Percentiles rank a stretch among this genome's conserved stretches.
Conservation (phyloP, 768 basidiomycete species). For the Saitozyma sp. region DNA sequence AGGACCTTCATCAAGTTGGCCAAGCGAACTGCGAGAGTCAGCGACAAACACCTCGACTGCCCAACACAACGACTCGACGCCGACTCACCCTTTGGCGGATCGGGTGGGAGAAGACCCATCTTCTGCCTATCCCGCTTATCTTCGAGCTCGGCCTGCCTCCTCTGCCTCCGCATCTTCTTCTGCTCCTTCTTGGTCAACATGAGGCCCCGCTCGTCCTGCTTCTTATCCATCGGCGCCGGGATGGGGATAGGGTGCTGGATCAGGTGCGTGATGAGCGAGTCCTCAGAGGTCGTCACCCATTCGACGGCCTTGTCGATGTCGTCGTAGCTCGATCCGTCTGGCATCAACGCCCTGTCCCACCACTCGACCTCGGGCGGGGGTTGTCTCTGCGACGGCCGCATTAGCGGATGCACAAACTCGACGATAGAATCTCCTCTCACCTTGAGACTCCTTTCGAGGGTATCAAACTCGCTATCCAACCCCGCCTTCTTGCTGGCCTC, state of each 20-base stretch:
- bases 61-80: no score
- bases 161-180: constrained; percentile 94
- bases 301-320: constrained; percentile 65
- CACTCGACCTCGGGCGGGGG: constrained; percentile 90
- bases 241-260: constrained; percentile 98
- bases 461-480: constrained; percentile 86
- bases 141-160: constrained; percentile 81
- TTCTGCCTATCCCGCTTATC: constrained; percentile 92
- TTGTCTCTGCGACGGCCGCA: constrained; percentile 60
- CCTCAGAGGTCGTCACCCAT: constrained; percentile 59
- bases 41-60: not conserved
- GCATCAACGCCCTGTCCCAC: constrained; percentile 91
- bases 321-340: constrained; percentile 69
- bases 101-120: constrained; percentile 94
- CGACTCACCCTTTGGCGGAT: constrained; percentile 79
- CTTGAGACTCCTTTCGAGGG: constrained; percentile 83
- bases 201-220: constrained; percentile 73
- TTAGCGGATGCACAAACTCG: not conserved
- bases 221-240: constrained; percentile 80
- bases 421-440: constrained; percentile 54
- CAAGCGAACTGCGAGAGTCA: constrained; percentile 67
- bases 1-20: constrained; percentile 97
- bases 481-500: constrained; percentile 92
- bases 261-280: constrained; percentile 82
- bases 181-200: constrained; percentile 95